These are phyloP conservation scores for Debaryomyces udenii DNA, from an alignment of 1,139 yeast species.

Conservation along the genomic window DNA sequence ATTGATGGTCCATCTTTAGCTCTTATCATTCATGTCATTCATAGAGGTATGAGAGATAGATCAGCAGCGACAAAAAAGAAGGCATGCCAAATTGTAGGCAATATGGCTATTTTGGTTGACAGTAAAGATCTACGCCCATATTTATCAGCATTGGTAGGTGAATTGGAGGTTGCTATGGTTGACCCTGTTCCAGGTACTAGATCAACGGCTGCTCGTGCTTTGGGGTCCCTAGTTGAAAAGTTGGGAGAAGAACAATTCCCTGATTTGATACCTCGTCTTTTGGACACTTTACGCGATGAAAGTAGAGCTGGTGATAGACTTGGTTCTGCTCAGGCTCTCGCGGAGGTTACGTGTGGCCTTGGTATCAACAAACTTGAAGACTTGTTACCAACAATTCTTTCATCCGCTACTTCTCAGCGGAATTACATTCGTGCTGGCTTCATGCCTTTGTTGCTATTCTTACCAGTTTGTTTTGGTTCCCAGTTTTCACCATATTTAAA, in stretches of 20 bases:
- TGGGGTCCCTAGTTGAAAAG: constrained; percentile 94
- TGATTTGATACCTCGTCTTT: constrained; percentile 77
- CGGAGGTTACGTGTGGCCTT: constrained; percentile 91
- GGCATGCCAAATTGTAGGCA: constrained; percentile 97
- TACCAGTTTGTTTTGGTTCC: constrained; percentile 93
- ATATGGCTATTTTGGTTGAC: constrained; percentile 95
- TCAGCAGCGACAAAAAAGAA: constrained; percentile 90
- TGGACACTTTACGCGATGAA: constrained; percentile 78
- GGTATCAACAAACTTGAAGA: constrained; percentile 89
- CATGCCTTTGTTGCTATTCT: constrained; percentile 83
- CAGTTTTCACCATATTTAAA: constrained; percentile 89
- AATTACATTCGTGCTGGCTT: constrained; percentile 86
- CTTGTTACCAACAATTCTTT: constrained; percentile 74
- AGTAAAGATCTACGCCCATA: constrained; percentile 85
- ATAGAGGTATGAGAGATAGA: constrained; percentile 93
- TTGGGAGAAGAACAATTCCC: constrained; percentile 97
- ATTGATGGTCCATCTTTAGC: constrained; percentile 98
- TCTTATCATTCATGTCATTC: constrained; percentile 88
- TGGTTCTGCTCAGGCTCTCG: constrained; percentile 96
- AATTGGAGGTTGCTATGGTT: constrained; percentile 92
- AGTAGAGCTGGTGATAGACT: constrained; percentile 87
- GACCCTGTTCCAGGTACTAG: constrained; percentile 98
- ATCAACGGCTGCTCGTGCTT: constrained; percentile 96
- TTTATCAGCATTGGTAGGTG: constrained; percentile 72
- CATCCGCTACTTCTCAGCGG: constrained; percentile 69